Conservation (phyloP, 306 rosid species). For the Parietaria judaica region DNA sequence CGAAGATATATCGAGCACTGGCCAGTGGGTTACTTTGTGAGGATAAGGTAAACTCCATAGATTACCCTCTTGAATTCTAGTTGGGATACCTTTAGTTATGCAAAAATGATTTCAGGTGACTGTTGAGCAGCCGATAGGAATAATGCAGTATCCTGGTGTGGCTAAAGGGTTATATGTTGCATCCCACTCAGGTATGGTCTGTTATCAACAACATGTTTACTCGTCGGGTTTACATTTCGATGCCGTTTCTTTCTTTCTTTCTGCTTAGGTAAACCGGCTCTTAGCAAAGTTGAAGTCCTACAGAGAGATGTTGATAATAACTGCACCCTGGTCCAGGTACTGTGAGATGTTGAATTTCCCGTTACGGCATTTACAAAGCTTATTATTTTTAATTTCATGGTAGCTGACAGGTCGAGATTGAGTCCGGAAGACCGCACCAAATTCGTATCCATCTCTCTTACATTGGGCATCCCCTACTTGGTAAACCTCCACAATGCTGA, state of each 20-base stretch:
- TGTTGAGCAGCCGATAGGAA: constrained; percentile 71
- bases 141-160: constrained; percentile 72
- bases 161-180: constrained; percentile 49
- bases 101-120: constrained; percentile 39
- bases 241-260: constrained; percentile 14
- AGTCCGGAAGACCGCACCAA: constrained; percentile 94
- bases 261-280: constrained; percentile 77
- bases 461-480: constrained; percentile 78
- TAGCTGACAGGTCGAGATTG: constrained; percentile 71
- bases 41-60: constrained; percentile 46
- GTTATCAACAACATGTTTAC: neutral
- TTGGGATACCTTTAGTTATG: neutral
- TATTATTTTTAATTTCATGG: constrained; percentile 1
- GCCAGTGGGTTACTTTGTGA: constrained; percentile 56
- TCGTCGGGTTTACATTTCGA: neutral
- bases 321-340: constrained; percentile 75
- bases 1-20: constrained; percentile 73
- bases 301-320: constrained; percentile 50
- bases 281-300: constrained; percentile 62
- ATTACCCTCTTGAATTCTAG: neutral
- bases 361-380: too few relatives aligned
- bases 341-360: too few relatives aligned
- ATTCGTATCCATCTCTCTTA: constrained; percentile 91
- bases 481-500: constrained; percentile 25
- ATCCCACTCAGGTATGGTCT: constrained; percentile 31